Base-by-base conservation (phyloP, 345 rosid genomes). In the Populus deltoides region DNA sequence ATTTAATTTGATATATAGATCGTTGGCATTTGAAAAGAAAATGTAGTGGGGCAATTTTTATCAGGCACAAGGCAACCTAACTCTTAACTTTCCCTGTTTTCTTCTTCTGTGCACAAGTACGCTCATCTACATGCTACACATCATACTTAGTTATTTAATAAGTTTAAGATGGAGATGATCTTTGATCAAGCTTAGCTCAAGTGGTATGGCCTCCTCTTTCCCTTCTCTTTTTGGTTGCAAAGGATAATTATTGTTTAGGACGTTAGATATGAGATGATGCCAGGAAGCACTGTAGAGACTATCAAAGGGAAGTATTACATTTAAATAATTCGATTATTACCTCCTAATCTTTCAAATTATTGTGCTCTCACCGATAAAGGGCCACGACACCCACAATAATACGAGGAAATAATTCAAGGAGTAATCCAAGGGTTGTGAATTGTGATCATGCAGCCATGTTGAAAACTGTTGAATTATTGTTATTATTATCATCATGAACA, bases 401-500 rank as follows among this genome's bases (percentile, higher is more conserved):
- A 66, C 3, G 7, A 65, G 36, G 36, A 65, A 29, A 65, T 65
- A 13, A 27, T 66, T 4, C 2, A 31, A 66, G 39, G 29, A 66
- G 29, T 35, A 72, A 75, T 76, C 77, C 81, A 43, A 16, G 75
- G 49, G 81, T 20, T 27, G 81, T 79, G 77, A 81, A 80, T 20
- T 27, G 81, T 79, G 77, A 81, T 81, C 43, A 73, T 73, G 77
- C 17, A 33, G 68, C 75, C 80, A 77, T 59, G 80, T 61, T 33
- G 7, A 51, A 25, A 25, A 10, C 61, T 41, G 38, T 41, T 71
- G 20, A 39, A 41, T 75, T 71, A 62, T 75, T 22, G 57, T 72
- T n/a, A 71, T 70, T 57, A 77, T 43, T 39, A 80, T 77, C 29
- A 83, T 71, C 65, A 65, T 63, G 69, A 47, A 24, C 75, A 78